Evolutionary conservation across 176 grass and related monocot genomes (phyloP), one percentile per base, ranked within the genome.

Genomic region (Oryza nivara): DNA sequence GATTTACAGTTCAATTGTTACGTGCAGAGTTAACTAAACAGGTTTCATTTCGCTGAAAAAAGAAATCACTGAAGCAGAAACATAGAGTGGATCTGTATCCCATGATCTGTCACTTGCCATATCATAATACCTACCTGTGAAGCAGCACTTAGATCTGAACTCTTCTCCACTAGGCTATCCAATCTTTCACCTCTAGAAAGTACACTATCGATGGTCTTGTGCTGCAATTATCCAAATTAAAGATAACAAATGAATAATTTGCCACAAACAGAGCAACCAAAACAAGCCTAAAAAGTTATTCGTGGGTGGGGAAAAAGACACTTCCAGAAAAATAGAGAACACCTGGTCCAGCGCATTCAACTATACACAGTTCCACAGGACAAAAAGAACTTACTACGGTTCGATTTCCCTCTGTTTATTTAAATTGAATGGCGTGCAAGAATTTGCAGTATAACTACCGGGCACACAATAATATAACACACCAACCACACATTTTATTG

Each of bases 161-260:
- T 94, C 92, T 97, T 97, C 75, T 89, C 92, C 45, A 94, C 87
- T 51, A 97, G 81, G 82, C 88, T 97, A 74, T 97, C 95, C 82
- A 97, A 76, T 43, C 80, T 80, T 79, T 97, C 95, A 4, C 95
- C 92, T 64, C 95, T 94, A 25, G 73, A 76, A 56, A 97, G 88
- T 48, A 93, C 76, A 11, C 95, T 94, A 48, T 94, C 95, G n/a
- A 97, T 97, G 82, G 95, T 94, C 79, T 97, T 97, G 74, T 97
- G 90, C 95, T 97, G 92, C 83, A 87, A 47, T 60, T 75, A 61
- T 66, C 48, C 11, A 85, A 87, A 70, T 63, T 60, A 70, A 7
- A 77, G 40, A 30, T 45, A 69, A 34, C 36, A 36, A 3, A 14
- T 88, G 70, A 26, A 71, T 32, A 48, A 63, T 7, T 70, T 72